phyloP scores from a whole-genome alignment of 2,329 filamentous ascomycete genomes.

The Colletotrichum nymphaeae region DNA sequence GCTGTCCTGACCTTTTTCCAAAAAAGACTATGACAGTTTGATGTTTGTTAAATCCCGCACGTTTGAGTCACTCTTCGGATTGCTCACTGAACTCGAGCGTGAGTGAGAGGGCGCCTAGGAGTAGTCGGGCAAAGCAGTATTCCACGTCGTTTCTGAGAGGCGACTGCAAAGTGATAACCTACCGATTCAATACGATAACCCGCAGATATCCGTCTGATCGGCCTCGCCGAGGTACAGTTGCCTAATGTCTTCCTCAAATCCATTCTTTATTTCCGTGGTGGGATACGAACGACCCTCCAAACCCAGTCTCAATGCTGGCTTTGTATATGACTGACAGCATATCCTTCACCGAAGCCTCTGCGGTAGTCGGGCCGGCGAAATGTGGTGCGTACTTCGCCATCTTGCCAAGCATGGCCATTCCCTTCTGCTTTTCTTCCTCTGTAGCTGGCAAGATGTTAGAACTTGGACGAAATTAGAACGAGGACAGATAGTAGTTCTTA shows the following conservation, averaged over 20 bases:
- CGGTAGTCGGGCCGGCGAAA: neutral
- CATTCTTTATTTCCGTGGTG: neutral
- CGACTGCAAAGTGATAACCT: neutral
- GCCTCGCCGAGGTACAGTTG: neutral
- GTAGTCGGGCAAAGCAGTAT: neutral
- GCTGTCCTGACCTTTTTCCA: neutral
- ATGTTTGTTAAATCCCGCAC: neutral
- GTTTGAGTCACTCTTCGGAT: neutral
- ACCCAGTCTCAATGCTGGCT: neutral
- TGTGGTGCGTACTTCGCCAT: neutral
- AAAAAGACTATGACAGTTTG: rapidly evolving
- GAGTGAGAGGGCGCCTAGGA: neutral
- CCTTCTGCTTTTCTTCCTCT: neutral
- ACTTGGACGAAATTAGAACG: too few species aligned
- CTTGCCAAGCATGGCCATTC: neutral
- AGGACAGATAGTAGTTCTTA: conserved; percentile 29
- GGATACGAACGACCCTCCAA: neutral
- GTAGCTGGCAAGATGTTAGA: neutral
- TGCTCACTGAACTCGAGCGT: neutral
- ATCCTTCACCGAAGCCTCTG: neutral
- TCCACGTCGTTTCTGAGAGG: neutral
- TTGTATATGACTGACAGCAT: neutral
- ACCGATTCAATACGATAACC: neutral
- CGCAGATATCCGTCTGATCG: neutral
- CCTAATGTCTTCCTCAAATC: neutral